Evolutionary conservation across 371 early-diverging fungal genomes (phyloP).

Genomic region (Chytridium lagenaria): DNA sequence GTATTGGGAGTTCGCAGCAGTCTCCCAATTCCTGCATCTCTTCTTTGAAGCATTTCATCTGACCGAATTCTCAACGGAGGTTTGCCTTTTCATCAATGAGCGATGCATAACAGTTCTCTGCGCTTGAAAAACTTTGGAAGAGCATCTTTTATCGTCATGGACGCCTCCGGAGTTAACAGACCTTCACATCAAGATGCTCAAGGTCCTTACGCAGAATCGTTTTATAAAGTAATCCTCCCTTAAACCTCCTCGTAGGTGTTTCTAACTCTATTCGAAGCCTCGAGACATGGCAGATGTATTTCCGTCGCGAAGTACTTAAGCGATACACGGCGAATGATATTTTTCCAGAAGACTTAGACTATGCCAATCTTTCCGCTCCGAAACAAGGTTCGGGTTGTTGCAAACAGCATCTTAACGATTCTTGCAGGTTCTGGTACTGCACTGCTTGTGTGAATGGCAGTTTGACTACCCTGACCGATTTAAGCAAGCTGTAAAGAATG

Average conservation of each 20-base stretch:
- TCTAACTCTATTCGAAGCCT: constrained; percentile 26
- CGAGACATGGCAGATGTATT: constrained; percentile 29
- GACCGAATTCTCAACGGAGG: constrained; percentile 60
- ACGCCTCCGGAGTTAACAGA: constrained; percentile 29
- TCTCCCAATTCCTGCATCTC: constrained; percentile 60
- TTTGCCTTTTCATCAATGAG: background rate
- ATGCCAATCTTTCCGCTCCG: constrained; percentile 9
- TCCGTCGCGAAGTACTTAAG: constrained; percentile 21
- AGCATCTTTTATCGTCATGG: constrained; percentile 24
- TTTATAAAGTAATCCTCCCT: constrained; percentile 38
- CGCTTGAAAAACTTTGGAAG: constrained; percentile 44
- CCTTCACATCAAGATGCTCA: constrained; percentile 38
- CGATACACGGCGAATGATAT: constrained; percentile 4
- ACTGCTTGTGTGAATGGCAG: constrained; percentile 64
- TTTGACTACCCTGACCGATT: constrained; percentile 71
- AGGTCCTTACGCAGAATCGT: constrained; percentile 28
- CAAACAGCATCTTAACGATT: background rate
- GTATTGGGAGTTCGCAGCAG: constrained; percentile 61
- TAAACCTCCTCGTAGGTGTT: background rate
- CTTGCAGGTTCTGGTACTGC: constrained; percentile 28
- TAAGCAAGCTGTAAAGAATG: constrained; percentile 59
- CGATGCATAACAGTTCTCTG: background rate
- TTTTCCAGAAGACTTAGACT: constrained; percentile 20
- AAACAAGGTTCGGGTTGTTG: constrained; percentile 6
- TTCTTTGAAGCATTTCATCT: constrained; percentile 54